Percentiles rank a stretch among this genome's conserved stretches.
phyloP scores from a whole-genome alignment of 176 grass and related monocot genomes.

The Oryza brachyantha region DNA sequence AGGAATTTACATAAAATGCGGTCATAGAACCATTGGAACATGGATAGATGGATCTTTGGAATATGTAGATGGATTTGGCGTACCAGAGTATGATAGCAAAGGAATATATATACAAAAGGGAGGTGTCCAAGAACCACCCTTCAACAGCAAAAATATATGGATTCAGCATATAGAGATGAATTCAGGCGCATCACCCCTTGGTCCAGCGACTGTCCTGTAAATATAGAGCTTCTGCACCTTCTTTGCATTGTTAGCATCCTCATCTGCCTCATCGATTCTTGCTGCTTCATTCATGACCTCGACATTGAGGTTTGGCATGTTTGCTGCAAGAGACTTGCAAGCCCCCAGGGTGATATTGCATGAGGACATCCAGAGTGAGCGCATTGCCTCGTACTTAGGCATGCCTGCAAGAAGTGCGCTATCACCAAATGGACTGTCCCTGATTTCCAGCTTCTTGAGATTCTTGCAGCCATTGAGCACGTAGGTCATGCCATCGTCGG shows the following conservation, averaged over 20 bases:
- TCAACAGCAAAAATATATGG: neutral
- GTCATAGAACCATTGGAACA: neutral
- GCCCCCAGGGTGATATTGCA: conserved; percentile 58
- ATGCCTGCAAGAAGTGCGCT: conserved; percentile 39
- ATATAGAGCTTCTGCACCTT: conserved; percentile 66
- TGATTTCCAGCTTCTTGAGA: conserved; percentile 66
- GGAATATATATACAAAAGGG: neutral
- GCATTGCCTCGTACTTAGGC: conserved; percentile 56
- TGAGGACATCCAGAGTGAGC: conserved; percentile 74
- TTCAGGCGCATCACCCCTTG: conserved; percentile 48
- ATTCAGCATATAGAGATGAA: conserved; percentile 49
- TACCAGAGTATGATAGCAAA: neutral
- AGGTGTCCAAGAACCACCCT: neutral
- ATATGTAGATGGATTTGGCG: neutral
- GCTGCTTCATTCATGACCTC: conserved; percentile 47
- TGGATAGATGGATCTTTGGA: neutral
- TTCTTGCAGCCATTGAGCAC: conserved; percentile 74
- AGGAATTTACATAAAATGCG: neutral
- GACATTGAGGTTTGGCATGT: conserved; percentile 58
- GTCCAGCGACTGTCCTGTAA: conserved; percentile 62
- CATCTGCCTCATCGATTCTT: neutral
- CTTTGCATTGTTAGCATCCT: neutral
- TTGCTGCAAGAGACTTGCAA: conserved; percentile 58
- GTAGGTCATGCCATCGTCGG: conserved; percentile 56
- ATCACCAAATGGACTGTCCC: conserved; percentile 68